Percentiles rank a stretch among this genome's conserved stretches.
Evolutionary conservation across 805 yeast genomes (phyloP).

Genomic region (Yarrowia sp.): DNA sequence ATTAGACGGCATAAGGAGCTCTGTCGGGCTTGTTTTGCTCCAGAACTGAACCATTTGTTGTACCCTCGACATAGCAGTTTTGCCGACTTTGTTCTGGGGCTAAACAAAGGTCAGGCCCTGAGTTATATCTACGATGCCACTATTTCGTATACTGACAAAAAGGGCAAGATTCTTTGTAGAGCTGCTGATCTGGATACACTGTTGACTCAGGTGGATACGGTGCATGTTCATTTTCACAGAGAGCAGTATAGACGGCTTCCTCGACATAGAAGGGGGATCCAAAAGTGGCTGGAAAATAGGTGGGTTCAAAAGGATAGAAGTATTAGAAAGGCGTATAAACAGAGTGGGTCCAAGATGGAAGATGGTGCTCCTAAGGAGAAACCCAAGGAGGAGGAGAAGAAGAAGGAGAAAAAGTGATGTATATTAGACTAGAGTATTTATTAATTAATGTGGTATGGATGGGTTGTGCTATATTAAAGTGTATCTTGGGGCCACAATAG

Average conservation of each 20-base stretch:
- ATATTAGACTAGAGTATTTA: background rate
- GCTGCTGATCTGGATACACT: conserved; percentile 26
- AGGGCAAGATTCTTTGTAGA: conserved; percentile 29
- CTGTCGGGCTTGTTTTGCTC: conserved; percentile 58
- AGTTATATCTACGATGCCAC: conserved; percentile 54
- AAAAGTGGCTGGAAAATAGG: conserved; percentile 69
- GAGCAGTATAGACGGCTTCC: conserved; percentile 30
- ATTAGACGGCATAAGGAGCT: conserved; percentile 51
- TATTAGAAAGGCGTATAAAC: conserved; percentile 5
- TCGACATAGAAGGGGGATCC: conserved; percentile 30
- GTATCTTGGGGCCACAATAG: no score
- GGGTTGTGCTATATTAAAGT: no score
- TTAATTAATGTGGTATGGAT: background rate
- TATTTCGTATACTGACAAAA: conserved; percentile 42
- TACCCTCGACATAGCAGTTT: conserved; percentile 66
- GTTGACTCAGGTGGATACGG: conserved; percentile 30
- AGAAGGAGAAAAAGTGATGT: background rate
- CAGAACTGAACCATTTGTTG: conserved; percentile 56
- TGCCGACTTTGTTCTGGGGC: conserved; percentile 33
- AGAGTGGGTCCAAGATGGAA: conserved; percentile 41
- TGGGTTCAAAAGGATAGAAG: conserved; percentile 68
- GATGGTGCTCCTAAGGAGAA: background rate
- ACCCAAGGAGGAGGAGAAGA: background rate
- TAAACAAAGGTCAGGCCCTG: conserved; percentile 34
- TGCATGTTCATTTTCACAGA: conserved; percentile 30